Conservation (phyloP, 805 yeast genomes). For the Suhomyces sp. region DNA sequence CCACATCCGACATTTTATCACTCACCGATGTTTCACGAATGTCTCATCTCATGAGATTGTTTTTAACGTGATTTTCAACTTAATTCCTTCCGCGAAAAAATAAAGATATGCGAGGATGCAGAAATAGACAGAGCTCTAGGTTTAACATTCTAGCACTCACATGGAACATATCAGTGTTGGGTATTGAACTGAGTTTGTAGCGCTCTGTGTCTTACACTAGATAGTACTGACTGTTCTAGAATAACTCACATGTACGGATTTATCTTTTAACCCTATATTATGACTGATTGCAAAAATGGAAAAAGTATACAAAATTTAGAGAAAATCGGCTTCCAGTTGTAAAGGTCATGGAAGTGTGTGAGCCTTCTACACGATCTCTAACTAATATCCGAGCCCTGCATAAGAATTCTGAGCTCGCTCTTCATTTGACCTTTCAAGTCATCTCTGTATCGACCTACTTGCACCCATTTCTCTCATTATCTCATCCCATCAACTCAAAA, state of each 20-base stretch:
- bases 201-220: too few species aligned
- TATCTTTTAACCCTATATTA: too few species aligned
- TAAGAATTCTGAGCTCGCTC: not conserved
- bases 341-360: not conserved
- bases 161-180: not conserved
- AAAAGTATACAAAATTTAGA: not conserved
- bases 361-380: not conserved
- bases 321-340: not conserved
- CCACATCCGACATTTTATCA: not conserved
- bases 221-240: not conserved
- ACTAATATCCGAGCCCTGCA: too few species aligned
- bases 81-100: not conserved
- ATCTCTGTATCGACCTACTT: too few species aligned
- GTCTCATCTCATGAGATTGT: not conserved
- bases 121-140: not conserved
- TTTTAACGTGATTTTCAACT: not conserved
- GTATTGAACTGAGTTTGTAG: too few species aligned
- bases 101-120: not conserved
- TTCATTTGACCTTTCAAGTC: too few species aligned
- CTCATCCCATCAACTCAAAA: too few species aligned
- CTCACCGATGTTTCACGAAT: not conserved
- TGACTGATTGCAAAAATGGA: too few species aligned
- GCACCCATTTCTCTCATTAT: too few species aligned
- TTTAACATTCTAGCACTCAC: too few species aligned
- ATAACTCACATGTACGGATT: not conserved